phyloP scores from a whole-genome alignment of 768 basidiomycete genomes.

The Chalciporus pseudorubinellus region DNA sequence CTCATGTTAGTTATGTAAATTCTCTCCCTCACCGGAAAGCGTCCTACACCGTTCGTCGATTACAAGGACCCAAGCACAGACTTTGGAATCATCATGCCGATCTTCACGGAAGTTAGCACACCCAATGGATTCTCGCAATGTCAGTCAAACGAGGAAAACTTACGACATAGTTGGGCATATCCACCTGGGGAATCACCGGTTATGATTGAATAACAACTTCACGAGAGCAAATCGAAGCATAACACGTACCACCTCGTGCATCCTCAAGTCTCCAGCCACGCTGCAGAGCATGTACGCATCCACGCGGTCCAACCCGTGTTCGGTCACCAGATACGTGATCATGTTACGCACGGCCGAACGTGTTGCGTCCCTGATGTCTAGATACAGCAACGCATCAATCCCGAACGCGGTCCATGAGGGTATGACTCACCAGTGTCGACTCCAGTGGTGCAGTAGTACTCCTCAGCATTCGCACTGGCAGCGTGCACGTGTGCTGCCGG shows the following conservation, averaged over 20 bases:
- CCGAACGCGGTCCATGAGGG: background rate
- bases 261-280: conserved; percentile 53
- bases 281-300: conserved; percentile 64
- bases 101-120: conserved; percentile 29
- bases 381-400: background rate
- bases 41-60: background rate
- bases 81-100: conserved; percentile 56
- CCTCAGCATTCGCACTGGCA: conserved; percentile 15
- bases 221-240: background rate
- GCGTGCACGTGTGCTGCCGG: conserved; percentile 15
- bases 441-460: conserved; percentile 59
- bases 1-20: background rate
- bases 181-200: conserved; percentile 39
- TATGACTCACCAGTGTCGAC: conserved; percentile 40
- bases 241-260: conserved; percentile 55
- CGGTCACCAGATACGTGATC: conserved; percentile 49
- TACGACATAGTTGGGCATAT: conserved; percentile 66
- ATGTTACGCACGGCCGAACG: conserved; percentile 56
- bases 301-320: conserved; percentile 42
- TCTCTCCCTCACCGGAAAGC: background rate
- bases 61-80: conserved; percentile 35
- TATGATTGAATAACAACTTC: background rate
- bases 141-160: conserved; percentile 16
- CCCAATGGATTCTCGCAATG: too few relatives aligned
- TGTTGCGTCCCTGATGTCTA: conserved; percentile 53